These are phyloP conservation scores for Podospora comata DNA, from an alignment of 495 filamentous ascomycete species.

Conservation along the genomic window DNA sequence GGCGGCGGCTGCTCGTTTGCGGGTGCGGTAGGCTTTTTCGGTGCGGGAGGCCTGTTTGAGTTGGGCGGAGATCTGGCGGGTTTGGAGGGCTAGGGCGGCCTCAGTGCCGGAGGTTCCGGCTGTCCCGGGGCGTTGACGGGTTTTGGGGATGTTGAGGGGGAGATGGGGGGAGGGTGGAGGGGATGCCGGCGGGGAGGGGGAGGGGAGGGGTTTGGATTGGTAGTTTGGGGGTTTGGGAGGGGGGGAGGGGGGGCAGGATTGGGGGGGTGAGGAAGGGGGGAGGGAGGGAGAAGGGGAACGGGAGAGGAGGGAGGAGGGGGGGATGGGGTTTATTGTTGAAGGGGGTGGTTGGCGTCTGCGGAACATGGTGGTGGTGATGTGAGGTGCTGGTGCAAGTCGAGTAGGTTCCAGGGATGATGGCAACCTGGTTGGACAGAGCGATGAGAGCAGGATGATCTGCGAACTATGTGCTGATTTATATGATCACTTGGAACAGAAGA, in stretches of 20 bases:
- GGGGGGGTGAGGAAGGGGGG: background rate
- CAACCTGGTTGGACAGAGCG: too few relatives aligned
- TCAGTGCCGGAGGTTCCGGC: constrained; percentile 34
- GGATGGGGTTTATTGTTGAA: background rate
- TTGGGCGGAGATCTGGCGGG: constrained; percentile 25
- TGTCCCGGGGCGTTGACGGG: constrained; percentile 25
- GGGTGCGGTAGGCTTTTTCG: constrained; percentile 30
- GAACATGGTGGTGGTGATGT: background rate
- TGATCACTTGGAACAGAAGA: background rate
- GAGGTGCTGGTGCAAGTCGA: background rate
- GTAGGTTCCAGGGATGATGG: too few relatives aligned
- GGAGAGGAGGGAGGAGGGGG: background rate
- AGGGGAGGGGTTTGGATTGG: constrained; percentile 1
- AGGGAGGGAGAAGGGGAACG: background rate
- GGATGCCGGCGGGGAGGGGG: background rate
- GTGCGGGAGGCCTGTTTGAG: constrained; percentile 28
- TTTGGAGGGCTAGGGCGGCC: constrained; percentile 27
- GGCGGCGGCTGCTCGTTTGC: constrained; percentile 30
- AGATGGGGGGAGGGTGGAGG: constrained; percentile 4
- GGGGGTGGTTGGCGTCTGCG: background rate
- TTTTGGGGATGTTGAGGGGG: constrained; percentile 6
- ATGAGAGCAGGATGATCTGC: too few relatives aligned
- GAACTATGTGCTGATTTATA: too few relatives aligned
- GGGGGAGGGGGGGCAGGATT: background rate
- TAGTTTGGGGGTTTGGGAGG: background rate